Evolutionary conservation across 2,329 filamentous ascomycete species (phyloP).

Genomic region (Tolypocladium tropicale): DNA sequence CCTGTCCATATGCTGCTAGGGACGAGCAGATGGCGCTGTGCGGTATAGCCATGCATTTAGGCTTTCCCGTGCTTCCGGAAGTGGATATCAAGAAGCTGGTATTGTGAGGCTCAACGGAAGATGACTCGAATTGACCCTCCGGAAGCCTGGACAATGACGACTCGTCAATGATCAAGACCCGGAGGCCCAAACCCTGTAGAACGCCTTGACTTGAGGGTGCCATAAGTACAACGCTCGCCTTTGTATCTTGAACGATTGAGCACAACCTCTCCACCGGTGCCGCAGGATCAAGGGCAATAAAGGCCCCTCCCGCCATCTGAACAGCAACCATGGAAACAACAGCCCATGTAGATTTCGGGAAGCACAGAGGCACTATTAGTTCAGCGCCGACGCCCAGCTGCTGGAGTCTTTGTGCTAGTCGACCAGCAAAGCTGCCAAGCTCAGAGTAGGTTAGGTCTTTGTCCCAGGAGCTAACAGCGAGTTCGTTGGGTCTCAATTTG

Average conservation of each 20-base stretch:
- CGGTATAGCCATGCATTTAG: neutral
- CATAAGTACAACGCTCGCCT: neutral
- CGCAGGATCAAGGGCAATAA: neutral
- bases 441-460: neutral
- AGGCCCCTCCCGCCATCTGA: neutral
- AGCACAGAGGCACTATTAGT: neutral
- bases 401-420: neutral
- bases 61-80: neutral
- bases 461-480: neutral
- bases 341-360: neutral
- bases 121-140: neutral
- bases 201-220: neutral
- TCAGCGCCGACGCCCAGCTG: neutral
- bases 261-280: neutral
- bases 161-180: neutral
- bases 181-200: neutral
- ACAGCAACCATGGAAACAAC: neutral
- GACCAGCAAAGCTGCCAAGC: neutral
- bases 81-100: neutral
- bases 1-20: neutral
- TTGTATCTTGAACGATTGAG: neutral
- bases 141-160: neutral
- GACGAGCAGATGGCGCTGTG: neutral
- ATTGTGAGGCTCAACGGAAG: neutral
- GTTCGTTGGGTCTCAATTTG: neutral